Percentiles rank a stretch among this genome's conserved stretches.
These are phyloP conservation scores for Rosa rugosa DNA, from an alignment of 306 rosid species.

Conservation along the genomic window DNA sequence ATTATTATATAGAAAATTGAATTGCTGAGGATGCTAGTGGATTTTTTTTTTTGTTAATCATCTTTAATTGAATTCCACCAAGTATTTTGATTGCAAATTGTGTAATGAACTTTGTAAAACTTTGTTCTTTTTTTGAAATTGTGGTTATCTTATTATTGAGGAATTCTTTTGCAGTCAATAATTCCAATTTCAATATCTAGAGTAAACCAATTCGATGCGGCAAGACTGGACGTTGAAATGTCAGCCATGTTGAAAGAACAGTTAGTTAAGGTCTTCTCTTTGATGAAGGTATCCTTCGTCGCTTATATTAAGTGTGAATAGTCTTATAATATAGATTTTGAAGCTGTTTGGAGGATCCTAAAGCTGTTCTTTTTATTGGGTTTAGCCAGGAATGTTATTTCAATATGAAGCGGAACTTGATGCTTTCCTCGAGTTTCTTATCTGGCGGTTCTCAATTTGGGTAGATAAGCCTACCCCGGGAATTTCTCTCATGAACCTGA, in stretches of 20 bases:
- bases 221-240: constrained; percentile 91
- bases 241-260: constrained; percentile 98
- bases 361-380: constrained; percentile 43
- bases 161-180: constrained; percentile 39
- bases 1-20: not conserved
- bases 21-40: not conserved
- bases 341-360: constrained; percentile 17
- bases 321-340: constrained; percentile 16
- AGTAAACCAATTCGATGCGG: constrained; percentile 97
- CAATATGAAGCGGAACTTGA: constrained; percentile 95
- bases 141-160: not conserved
- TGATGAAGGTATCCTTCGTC: constrained; percentile 72
- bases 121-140: not conserved
- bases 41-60: not conserved
- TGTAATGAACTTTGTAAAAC: not conserved
- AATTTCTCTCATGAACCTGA: constrained; percentile 89
- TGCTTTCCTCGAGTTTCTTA: constrained; percentile 97
- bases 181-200: constrained; percentile 89
- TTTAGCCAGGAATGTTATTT: constrained; percentile 99
- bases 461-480: constrained; percentile 99
- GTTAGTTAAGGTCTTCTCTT: constrained; percentile 86
- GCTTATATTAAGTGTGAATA: constrained; percentile 12
- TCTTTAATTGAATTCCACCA: not conserved
- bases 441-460: constrained; percentile 98
- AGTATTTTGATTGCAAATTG: not conserved